Percentiles rank a stretch among this genome's conserved stretches.
Conservation (phyloP, 2,329 filamentous ascomycete species). For the Blastomyces parvus region DNA sequence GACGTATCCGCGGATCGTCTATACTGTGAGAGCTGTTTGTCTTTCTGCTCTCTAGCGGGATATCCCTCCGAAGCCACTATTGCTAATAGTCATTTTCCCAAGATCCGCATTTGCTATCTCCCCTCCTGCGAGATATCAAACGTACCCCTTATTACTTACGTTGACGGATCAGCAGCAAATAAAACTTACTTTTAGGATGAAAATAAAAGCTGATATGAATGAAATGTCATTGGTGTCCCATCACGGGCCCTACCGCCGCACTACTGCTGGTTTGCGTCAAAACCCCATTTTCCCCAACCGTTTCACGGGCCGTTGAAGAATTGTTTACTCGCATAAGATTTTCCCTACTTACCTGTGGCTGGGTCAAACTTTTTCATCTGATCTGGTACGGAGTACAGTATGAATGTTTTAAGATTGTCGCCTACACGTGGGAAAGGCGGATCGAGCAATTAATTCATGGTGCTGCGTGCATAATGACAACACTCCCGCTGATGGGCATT, state of each 20-base stretch:
- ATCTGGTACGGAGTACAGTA: too few species aligned
- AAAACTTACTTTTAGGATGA: background rate
- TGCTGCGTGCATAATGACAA: background rate
- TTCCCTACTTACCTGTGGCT: background rate
- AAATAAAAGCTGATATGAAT: background rate
- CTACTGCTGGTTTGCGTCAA: background rate
- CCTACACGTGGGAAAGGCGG: slow-evolving; percentile 3
- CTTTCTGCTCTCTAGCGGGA: background rate
- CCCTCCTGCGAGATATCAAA: background rate
- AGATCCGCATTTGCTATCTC: background rate
- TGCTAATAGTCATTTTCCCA: background rate
- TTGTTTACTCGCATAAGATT: background rate
- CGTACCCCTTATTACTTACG: background rate
- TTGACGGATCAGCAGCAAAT: background rate
- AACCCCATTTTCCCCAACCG: background rate
- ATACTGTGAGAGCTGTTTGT: background rate
- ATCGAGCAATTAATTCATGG: background rate
- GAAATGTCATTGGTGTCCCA: background rate
- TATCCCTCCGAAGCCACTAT: background rate
- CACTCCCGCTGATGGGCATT: background rate
- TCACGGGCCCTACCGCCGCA: background rate
- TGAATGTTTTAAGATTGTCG: background rate
- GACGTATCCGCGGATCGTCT: background rate
- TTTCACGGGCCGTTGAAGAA: slow-evolving; percentile 4
- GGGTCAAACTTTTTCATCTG: background rate